phyloP scores from a whole-genome alignment of 1,139 yeast species.

The Meyerozyma elateridarum region DNA sequence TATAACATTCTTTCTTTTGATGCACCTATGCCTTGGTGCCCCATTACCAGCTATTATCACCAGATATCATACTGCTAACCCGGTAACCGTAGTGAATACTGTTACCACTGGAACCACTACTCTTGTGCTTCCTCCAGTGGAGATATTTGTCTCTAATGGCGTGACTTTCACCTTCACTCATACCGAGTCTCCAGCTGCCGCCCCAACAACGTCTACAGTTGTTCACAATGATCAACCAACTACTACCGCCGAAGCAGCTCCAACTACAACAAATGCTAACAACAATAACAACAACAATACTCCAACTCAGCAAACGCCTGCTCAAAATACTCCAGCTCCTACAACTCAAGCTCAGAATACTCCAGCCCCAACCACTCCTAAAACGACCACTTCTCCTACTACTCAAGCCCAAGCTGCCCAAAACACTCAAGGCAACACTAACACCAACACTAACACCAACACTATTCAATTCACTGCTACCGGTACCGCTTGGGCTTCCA shows the following conservation, averaged over 20 bases:
- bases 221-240: constrained; percentile 15
- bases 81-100: constrained; percentile 50
- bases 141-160: constrained; percentile 57
- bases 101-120: constrained; percentile 58
- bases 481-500: constrained; percentile 9
- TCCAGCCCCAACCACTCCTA: constrained; percentile 7
- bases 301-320: constrained; percentile 8
- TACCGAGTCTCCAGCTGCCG: constrained; percentile 28
- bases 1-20: constrained; percentile 17
- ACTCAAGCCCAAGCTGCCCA: constrained; percentile 8
- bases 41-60: constrained; percentile 47
- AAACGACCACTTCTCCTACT: constrained; percentile 7
- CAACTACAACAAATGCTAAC: constrained; percentile 4
- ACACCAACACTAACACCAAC: constrained; percentile 5
- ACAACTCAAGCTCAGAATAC: constrained; percentile 1
- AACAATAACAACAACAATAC: constrained; percentile 3
- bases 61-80: constrained; percentile 57
- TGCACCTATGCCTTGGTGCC: constrained; percentile 24
- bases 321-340: constrained; percentile 5
- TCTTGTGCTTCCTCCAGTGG: constrained; percentile 64
- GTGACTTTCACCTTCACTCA: constrained; percentile 57
- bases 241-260: constrained; percentile 8
- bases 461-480: constrained; percentile 12
- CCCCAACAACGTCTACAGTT: constrained; percentile 31
- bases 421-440: constrained; percentile 6